A percentile compares a stretch with the other conserved stretches of the same genome.
Evolutionary conservation across 345 rosid genomes (phyloP).

Genomic region (Raphanus sativus): DNA sequence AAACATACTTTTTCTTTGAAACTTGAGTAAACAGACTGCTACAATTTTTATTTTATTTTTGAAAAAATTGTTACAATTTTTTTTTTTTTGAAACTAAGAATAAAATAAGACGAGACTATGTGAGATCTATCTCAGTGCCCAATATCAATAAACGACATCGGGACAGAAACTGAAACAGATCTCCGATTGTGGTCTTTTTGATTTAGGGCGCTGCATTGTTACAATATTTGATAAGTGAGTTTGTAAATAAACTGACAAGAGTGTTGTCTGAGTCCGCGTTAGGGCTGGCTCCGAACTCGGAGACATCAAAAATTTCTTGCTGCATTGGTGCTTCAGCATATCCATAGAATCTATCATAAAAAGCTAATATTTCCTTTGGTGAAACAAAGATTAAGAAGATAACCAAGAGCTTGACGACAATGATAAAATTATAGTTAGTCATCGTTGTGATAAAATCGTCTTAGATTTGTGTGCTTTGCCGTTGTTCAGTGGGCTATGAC

Average conservation of each 20-base stretch:
- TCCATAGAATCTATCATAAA: background rate
- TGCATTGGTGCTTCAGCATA: background rate
- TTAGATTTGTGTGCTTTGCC: background rate
- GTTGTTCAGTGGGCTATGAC: background rate
- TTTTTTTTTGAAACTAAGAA: too few relatives aligned
- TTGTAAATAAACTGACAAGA: background rate
- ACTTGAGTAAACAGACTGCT: too few relatives aligned
- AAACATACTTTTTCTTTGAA: too few relatives aligned
- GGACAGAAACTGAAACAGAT: conserved; percentile 22
- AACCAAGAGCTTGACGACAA: background rate
- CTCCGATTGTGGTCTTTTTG: conserved; percentile 34
- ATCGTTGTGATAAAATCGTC: background rate
- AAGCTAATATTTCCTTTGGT: background rate
- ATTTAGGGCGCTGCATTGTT: conserved; percentile 40
- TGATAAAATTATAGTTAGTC: background rate
- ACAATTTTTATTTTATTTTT: too few relatives aligned
- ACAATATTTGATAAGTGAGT: background rate
- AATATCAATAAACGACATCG: background rate
- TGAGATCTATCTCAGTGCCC: conserved; percentile 22
- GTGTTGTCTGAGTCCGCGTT: background rate
- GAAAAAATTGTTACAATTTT: too few relatives aligned
- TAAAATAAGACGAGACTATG: background rate
- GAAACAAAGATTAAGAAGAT: background rate
- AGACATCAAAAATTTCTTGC: background rate
- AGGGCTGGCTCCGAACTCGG: background rate